Evolutionary conservation across 371 early-diverging fungal species (phyloP).

Genomic region (Syncephalastrum monosporum): DNA sequence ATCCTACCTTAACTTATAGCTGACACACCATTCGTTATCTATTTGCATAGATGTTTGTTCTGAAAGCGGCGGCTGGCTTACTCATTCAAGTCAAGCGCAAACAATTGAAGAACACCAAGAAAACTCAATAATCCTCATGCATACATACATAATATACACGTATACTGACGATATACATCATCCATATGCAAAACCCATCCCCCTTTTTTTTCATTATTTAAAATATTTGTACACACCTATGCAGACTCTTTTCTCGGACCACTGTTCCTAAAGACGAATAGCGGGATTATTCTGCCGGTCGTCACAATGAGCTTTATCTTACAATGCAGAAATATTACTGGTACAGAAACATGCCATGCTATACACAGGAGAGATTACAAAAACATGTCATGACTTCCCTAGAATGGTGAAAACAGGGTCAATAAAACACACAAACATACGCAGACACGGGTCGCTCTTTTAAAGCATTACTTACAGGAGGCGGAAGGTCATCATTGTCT

Average conservation of each 20-base stretch:
- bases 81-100: slow-evolving; percentile 30
- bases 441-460: background rate
- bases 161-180: background rate
- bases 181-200: slow-evolving; percentile 14
- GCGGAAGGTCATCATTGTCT: slow-evolving; percentile 74
- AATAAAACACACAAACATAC: background rate
- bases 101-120: slow-evolving; percentile 33
- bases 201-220: slow-evolving; percentile 38
- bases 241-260: too few relatives aligned
- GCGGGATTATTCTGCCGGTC: too few relatives aligned
- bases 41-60: slow-evolving; percentile 29
- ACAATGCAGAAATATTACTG: too few relatives aligned
- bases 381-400: slow-evolving; percentile 69
- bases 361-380: slow-evolving; percentile 34
- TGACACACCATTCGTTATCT: background rate
- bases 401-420: slow-evolving; percentile 8
- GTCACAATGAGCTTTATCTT: too few relatives aligned
- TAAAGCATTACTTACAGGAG: slow-evolving; percentile 56
- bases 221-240: slow-evolving; percentile 33
- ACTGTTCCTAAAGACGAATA: slow-evolving; percentile 14
- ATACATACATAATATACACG: background rate
- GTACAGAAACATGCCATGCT: too few relatives aligned
- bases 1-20: background rate
- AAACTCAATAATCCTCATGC: slow-evolving; percentile 58
- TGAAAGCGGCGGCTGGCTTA: slow-evolving; percentile 21